Base-by-base conservation (phyloP, 306 rosid genomes). In the Clitoria ternatea region DNA sequence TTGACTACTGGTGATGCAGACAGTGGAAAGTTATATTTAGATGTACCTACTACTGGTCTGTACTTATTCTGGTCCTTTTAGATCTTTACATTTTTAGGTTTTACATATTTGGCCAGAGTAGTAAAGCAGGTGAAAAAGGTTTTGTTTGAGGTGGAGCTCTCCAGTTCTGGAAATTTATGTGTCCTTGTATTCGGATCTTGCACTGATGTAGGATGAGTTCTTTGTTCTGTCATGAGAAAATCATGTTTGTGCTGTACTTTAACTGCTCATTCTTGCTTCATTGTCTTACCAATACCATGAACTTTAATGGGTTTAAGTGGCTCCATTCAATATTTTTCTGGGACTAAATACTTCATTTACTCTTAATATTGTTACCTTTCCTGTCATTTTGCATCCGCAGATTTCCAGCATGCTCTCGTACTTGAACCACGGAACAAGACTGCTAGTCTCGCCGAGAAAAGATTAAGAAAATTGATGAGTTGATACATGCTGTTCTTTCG, bases 361-460 rank as follows among this genome's bases (percentile, higher is more conserved):
- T 45, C 43, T 55, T 7, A 59, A 7, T 50, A 7, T 14, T 50
- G 40, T 26, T 69, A 53, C 66, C 47, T 57, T 56, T 61, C 37
- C 50, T 66, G 20, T 39, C 66, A 60, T 61, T 69, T 54, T 42
- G 61, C 55, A 43, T 54, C 54, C 24, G 83, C 86, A 91, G 97
- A 91, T 87, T 91, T 89, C 85, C 85, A 77, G 89, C 89, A 87
- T 61, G 97, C 97, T 60, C 83, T 68, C 52, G 87, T 91, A 63
- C 97, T 91, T 59, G 97, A 91, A 79, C 96, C 97, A 0, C 89
- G 75, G 79, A 91, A 91, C 77, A 91, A 89, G 80, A 77, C 72
- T 39, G 97, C 96, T 1, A 82, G 57, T 59, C 48, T 44, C 57
- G 96, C 92, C 39, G 91, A 87, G 72, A 79, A 70, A 73, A 83